Evolutionary conservation across 1,284 basidiomycete species (phyloP), one percentile per base, ranked within the genome.

Genomic region (Cutaneotrichosporon cavernicola): DNA sequence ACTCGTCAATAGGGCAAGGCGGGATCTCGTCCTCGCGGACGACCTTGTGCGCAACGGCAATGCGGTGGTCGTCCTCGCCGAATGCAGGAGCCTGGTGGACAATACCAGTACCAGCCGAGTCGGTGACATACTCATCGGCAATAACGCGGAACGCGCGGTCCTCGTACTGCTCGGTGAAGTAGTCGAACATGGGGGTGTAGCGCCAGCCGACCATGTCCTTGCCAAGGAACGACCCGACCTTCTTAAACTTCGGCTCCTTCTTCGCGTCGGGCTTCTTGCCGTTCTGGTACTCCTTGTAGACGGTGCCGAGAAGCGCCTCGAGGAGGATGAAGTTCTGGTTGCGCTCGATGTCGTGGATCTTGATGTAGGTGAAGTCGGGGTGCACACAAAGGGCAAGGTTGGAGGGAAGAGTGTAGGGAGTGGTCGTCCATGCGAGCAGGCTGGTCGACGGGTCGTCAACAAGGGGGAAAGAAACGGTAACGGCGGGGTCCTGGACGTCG

Each of bases 31-130:
- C 95, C 1, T 87, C 83, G 32, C 84, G 83, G 38, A 98, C 82
- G 65, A 98, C 86, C 31, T 89, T 91, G 76, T 97, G 85, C 2
- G 87, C 88, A 66, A 97, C 85, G 34, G 91, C 89, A 72, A 99
- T 87, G 65, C 96, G 91, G 81, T 98, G 92, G 86, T 99, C 97
- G 74, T 99, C 97, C 76, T 98, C 97, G 85, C 97, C 97, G 75
- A 97, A 99, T 0, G 91, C 95, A 2, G 97, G 97, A 1, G 97
- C 94, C 82, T 99, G 97, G 80, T 99, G 97, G 57, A 99, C 97
- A 74, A 99, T 96, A 79, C 96, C 96, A 46, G 97, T 99, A 81
- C 97, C 96, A 63, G 95, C 92, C 14, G 88, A 86, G 70, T 89
- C 90, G 2, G 93, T 97, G 60, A 99, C 96, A 77, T 99, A 99